Percentiles rank a stretch among this genome's conserved stretches.
Conservation (phyloP, 176 grass and related monocot genomes). For the Oryza meridionalis region DNA sequence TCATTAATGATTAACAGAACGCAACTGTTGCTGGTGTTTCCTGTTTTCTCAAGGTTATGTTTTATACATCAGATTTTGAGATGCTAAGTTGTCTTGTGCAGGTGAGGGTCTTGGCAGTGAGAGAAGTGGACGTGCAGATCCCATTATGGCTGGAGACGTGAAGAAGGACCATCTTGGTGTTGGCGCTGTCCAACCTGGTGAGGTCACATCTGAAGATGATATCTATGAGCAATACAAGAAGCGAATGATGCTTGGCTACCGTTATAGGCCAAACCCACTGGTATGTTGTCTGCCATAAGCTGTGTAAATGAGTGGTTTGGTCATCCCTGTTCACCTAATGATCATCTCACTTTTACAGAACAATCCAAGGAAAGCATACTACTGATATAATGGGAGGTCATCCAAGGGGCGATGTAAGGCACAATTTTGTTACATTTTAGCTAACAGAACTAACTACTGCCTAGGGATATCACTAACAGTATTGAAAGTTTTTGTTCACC, state of each 20-base stretch:
- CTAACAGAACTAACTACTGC: constrained; percentile 34
- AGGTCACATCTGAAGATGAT: constrained; percentile 85
- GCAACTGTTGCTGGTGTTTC: not conserved
- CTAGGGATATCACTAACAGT: constrained; percentile 38
- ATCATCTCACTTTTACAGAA: constrained; percentile 53
- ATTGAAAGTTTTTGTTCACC: constrained; percentile 57
- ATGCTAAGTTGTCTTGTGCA: constrained; percentile 36
- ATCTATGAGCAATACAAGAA: constrained; percentile 99
- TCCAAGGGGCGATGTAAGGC: constrained; percentile 46
- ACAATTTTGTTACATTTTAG: constrained; percentile 32
- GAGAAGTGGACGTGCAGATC: constrained; percentile 74
- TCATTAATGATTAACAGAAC: not conserved
- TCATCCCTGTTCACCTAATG: not conserved
- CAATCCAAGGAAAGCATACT: constrained; percentile 89
- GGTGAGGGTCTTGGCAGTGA: constrained; percentile 97
- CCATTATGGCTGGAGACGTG: constrained; percentile 92
- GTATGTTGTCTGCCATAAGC: constrained; percentile 36
- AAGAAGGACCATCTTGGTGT: constrained; percentile 91
- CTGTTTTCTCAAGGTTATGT: not conserved
- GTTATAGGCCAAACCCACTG: constrained; percentile 88
- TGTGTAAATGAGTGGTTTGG: not conserved
- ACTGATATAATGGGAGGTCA: constrained; percentile 45
- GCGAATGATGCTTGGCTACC: constrained; percentile 98
- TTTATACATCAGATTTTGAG: not conserved
- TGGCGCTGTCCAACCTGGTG: constrained; percentile 77